Base-by-base conservation (phyloP, 1,139 yeast genomes). In the Spathaspora sp. region DNA sequence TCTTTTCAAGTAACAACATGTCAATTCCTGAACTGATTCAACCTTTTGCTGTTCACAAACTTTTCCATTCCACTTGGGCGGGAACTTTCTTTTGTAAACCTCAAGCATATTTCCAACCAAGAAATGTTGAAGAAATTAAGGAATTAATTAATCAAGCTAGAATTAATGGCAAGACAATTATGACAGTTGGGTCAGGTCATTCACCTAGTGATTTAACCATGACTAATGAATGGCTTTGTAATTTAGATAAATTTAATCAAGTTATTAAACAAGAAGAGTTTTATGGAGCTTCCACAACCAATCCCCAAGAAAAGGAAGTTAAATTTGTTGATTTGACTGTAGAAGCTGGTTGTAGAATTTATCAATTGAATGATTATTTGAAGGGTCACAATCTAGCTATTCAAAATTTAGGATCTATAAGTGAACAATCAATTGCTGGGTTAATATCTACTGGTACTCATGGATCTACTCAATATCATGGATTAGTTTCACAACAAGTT, bases 381-480 rank as follows among this genome's bases (percentile, higher is more conserved):
- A 84, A 82, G 36, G 54, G 70, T 13, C 75, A 80, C 53, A 82
- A 86, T 1, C 78, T 89, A 54, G 96, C 97, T 4, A 74, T 93
- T 51, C 98, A 93, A 66, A 91, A 88, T 60, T 72, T 93, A 61
- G 99, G 98, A 1, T 90, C 97, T 2, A 93, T 93, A 50, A 84
- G 95, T 40, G 97, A 90, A 53, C 99, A 93, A 63, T 87, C 96
- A 13, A 74, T 90, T 39, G 99, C 96, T 2, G 99, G 99, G 4
- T 82, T 91, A 53, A 89, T 93, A 43, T 87, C 96, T 2, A 93
- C 99, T 0, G 98, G 98, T 34, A 90, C 98, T 0, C 99, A 93
- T 61, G 99, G 99, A 1, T 87, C 97, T 1, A 84, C 96, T 7
- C 95, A 93, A 44, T 89, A 78, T 63, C 98, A 93, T 59, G 97